A percentile compares a stretch with the other conserved stretches of the same genome.
These are phyloP conservation scores for Drosera spatulata DNA, from an alignment of 179 eudicot species.

Conservation along the genomic window DNA sequence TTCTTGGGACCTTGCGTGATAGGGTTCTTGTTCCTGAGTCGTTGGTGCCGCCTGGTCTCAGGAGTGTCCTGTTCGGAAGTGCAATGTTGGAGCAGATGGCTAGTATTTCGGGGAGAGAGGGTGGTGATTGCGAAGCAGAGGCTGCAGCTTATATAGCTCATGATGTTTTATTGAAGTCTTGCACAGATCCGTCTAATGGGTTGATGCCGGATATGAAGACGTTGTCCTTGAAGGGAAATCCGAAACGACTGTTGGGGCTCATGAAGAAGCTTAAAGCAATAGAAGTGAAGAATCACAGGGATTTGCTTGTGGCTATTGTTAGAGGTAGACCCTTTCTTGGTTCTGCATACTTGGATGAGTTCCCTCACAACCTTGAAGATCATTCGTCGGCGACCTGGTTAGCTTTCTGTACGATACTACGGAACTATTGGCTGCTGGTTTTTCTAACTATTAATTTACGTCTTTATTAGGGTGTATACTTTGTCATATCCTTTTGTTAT, in stretches of 20 bases:
- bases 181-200: slow-evolving; percentile 87
- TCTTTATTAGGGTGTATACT: slow-evolving; percentile 14
- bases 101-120: slow-evolving; percentile 51
- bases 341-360: slow-evolving; percentile 71
- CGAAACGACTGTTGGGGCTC: slow-evolving; percentile 56
- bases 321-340: slow-evolving; percentile 63
- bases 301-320: slow-evolving; percentile 68
- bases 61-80: slow-evolving; percentile 94
- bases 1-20: slow-evolving; percentile 67
- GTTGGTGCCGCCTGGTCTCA: slow-evolving; percentile 57
- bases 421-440: neutral
- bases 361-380: slow-evolving; percentile 86
- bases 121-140: slow-evolving; percentile 48
- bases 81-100: slow-evolving; percentile 74
- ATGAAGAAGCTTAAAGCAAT: slow-evolving; percentile 93
- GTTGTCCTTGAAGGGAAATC: slow-evolving; percentile 53
- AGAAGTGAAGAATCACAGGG: slow-evolving; percentile 53
- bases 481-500: too few relatives aligned
- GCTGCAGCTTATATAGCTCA: slow-evolving; percentile 24
- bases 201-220: slow-evolving; percentile 80
- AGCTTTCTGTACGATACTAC: slow-evolving; percentile 15
- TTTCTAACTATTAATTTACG: slow-evolving; percentile 3
- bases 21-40: slow-evolving; percentile 62
- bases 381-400: slow-evolving; percentile 68
- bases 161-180: slow-evolving; percentile 54